Percentiles rank a stretch among this genome's conserved stretches.
Evolutionary conservation across 2,329 filamentous ascomycete species (phyloP).

Genomic region (Arthrocladium fulminans): DNA sequence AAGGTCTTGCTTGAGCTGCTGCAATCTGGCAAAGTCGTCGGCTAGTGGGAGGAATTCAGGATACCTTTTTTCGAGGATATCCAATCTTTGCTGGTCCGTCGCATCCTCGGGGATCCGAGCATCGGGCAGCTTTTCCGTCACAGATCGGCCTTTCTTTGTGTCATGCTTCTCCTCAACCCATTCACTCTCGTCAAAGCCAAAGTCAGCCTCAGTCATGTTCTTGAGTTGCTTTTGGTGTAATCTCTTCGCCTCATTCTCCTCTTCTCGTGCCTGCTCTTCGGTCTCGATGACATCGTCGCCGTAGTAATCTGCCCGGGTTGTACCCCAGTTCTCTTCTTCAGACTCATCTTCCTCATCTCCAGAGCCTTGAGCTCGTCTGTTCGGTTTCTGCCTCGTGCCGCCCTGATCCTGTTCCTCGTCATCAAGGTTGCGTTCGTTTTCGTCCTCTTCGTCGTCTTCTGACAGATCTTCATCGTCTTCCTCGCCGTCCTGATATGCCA

Average conservation of each 20-base stretch:
- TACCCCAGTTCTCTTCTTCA: slow-evolving; percentile 69
- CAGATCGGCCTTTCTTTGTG: slow-evolving; percentile 37
- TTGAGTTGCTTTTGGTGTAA: slow-evolving; percentile 85
- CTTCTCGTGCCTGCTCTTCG: slow-evolving; percentile 64
- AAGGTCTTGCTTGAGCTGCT: slow-evolving; percentile 52
- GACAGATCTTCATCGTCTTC: slow-evolving; percentile 38
- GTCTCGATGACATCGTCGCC: slow-evolving; percentile 69
- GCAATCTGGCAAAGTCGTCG: slow-evolving; percentile 67
- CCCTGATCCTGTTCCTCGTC: slow-evolving; percentile 28
- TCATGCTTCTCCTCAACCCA: slow-evolving; percentile 57
- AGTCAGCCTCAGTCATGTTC: slow-evolving; percentile 84
- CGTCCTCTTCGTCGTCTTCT: slow-evolving; percentile 50
- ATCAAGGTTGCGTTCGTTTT: slow-evolving; percentile 32
- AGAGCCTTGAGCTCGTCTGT: slow-evolving; percentile 23
- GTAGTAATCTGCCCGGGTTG: slow-evolving; percentile 85
- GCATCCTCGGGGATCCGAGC: slow-evolving; percentile 73
- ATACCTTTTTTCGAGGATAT: slow-evolving; percentile 70
- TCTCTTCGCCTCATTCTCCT: slow-evolving; percentile 81
- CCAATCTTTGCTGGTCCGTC: slow-evolving; percentile 62
- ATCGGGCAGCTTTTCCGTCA: slow-evolving; percentile 70
- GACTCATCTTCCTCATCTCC: slow-evolving; percentile 48
- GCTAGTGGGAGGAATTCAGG: slow-evolving; percentile 85
- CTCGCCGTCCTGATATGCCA: slow-evolving; percentile 41
- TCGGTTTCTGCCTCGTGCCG: slow-evolving; percentile 17
- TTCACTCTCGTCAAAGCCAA: slow-evolving; percentile 81